Base-by-base conservation (phyloP, 2,329 filamentous ascomycete genomes). In the Alternaria hordeiaustralica region DNA sequence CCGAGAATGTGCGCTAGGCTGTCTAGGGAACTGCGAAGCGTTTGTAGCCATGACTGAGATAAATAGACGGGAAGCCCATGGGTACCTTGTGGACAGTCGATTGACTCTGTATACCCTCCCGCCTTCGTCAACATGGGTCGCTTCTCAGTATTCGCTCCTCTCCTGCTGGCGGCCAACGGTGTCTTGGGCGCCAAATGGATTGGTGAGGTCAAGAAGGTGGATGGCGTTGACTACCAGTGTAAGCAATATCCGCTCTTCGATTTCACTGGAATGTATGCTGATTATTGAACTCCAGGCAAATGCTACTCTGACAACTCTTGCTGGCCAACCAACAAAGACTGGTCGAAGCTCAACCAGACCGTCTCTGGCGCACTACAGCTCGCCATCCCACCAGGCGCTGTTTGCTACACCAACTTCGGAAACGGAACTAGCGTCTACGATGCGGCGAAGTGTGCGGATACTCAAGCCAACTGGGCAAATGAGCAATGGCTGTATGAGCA, bases 281-380 rank as follows among this genome's bases (percentile, higher is more conserved):
- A 61, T 41, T 11, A 6, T 3, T 11, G 2, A 0, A 20, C 6
- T 4, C 18, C n/a, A 62, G 60, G 60, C 67, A 79, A 79, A 60
- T 79, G 77, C 63, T 79, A 78, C 61, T 73, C 72, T 0, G 75
- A 78, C 56, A 75, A 78, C 51, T 57, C 71, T 1, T 78, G 77
- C 64, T 79, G 75, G 74, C 77, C 77, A 3, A 71, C 68, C 4
- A 65, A 58, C 26, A 56, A 57, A 1, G 72, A 76, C 21, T 79
- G 76, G 76, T 59, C 49, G 2, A 59, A 58, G 7, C 64, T 79
- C 44, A 79, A 79, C 58, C 72, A 51, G 43, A 78, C 76, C 9
- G 71, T 78, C 13, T 64, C 54, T 21, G 75, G 75, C 6, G 65
- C 67, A n/a, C 57, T 79, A 23, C 66, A 73, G 46, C 58, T 71